Conservation (phyloP, 257 asterid species). For the Ilex aquifolium region DNA sequence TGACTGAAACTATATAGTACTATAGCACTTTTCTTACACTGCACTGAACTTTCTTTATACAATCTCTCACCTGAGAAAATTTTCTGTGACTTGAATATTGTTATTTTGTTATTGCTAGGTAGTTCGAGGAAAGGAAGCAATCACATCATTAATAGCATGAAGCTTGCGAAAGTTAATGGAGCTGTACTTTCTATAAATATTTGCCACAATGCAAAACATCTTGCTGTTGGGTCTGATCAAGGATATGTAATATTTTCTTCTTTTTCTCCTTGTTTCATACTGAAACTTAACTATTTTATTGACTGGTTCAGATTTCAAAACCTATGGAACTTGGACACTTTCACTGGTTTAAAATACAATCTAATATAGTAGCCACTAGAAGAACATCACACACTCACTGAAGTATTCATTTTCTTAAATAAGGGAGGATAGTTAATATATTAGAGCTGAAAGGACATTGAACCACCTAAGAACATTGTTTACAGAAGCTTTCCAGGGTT, state of each 20-base stretch:
- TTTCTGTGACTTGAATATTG: slow-evolving; percentile 11
- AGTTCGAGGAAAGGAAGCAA: slow-evolving; percentile 75
- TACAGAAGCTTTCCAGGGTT: too few species aligned
- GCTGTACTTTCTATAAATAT: slow-evolving; percentile 51
- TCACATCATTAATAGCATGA: slow-evolving; percentile 51
- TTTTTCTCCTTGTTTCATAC: background rate
- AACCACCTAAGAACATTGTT: too few species aligned
- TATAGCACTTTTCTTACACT: too few species aligned
- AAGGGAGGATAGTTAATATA: too few species aligned
- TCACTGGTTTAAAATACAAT: background rate
- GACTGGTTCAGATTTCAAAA: background rate
- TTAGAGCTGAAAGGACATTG: too few species aligned
- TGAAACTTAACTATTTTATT: background rate
- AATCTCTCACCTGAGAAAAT: background rate
- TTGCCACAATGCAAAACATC: slow-evolving; percentile 48
- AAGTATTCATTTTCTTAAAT: too few species aligned
- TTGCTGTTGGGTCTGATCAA: slow-evolving; percentile 89
- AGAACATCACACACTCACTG: too few species aligned
- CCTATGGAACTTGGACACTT: background rate
- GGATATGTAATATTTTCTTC: slow-evolving; percentile 63
- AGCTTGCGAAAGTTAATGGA: slow-evolving; percentile 72
- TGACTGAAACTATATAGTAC: too few species aligned
- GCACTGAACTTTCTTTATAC: too few species aligned
- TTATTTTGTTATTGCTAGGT: slow-evolving; percentile 36
- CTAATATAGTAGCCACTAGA: too few species aligned